Conservation (phyloP, 768 basidiomycete genomes). For the Pholiota molesta region DNA sequence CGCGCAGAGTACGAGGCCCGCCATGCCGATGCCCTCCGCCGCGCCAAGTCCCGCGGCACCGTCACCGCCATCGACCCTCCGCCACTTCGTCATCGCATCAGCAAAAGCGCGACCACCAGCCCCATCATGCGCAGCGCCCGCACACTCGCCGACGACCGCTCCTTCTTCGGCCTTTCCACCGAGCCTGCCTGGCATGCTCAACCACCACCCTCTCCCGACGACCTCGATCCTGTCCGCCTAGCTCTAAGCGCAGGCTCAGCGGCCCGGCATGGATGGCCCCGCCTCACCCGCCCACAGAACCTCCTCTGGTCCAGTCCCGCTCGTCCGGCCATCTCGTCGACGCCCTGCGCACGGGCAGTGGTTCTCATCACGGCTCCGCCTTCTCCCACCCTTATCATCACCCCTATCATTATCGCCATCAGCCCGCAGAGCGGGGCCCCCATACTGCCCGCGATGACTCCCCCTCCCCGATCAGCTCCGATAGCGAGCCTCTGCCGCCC, state of each 20-base stretch:
- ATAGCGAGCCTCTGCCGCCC: slow-evolving; percentile 53
- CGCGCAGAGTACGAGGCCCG: slow-evolving; percentile 86
- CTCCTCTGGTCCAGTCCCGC: slow-evolving; percentile 38
- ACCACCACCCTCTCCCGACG: slow-evolving; percentile 3
- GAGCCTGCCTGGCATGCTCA: slow-evolving; percentile 35
- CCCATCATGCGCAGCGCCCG: slow-evolving; percentile 49
- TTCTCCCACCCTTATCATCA: slow-evolving; percentile 50
- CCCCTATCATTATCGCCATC: slow-evolving; percentile 37
- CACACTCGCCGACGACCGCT: slow-evolving; percentile 38
- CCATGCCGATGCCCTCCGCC: slow-evolving; percentile 64
- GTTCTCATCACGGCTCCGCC: slow-evolving; percentile 30
- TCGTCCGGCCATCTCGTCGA: slow-evolving; percentile 47
- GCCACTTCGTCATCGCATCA: slow-evolving; percentile 33
- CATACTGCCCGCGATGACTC: slow-evolving; percentile 54
- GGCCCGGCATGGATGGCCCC: slow-evolving; percentile 60
- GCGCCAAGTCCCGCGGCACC: slow-evolving; percentile 62
- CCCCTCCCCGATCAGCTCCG: slow-evolving; percentile 72
- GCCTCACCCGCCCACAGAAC: slow-evolving; percentile 23
- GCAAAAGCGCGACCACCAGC: slow-evolving; percentile 72
- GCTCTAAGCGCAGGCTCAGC: slow-evolving; percentile 48
- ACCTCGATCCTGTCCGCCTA: slow-evolving; percentile 15
- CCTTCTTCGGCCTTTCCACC: slow-evolving; percentile 42
- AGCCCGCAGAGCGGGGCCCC: slow-evolving; percentile 26
- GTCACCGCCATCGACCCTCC: slow-evolving; percentile 23
- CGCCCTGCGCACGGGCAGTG: slow-evolving; percentile 25